Conservation (phyloP, 2,329 filamentous ascomycete genomes). For the Fusarium miscanthi region DNA sequence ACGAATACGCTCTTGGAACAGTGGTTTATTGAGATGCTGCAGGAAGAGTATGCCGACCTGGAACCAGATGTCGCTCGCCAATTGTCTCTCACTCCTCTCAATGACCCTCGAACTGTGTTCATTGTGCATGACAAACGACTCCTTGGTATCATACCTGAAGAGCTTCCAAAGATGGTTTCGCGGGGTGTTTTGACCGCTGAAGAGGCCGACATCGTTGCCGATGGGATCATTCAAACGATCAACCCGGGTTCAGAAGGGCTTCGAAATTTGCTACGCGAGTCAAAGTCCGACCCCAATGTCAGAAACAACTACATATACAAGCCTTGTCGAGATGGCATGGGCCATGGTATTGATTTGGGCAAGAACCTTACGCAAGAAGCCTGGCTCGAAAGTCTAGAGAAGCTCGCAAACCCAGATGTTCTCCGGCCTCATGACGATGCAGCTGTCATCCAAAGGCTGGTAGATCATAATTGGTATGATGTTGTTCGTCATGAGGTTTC, state of each 20-base stretch:
- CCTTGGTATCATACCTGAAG: constrained; percentile 22
- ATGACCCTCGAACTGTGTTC: constrained; percentile 28
- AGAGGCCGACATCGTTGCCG: constrained; percentile 4
- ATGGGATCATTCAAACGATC: constrained; percentile 10
- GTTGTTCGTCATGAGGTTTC: constrained; percentile 26
- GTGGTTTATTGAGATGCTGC: constrained; percentile 26
- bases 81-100: constrained; percentile 12
- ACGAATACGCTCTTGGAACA: neutral
- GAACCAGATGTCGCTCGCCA: constrained; percentile 16
- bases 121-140: constrained; percentile 31
- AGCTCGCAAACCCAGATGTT: constrained; percentile 4
- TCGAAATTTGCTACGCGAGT: neutral
- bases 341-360: constrained; percentile 14
- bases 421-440: constrained; percentile 15
- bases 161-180: constrained; percentile 14
- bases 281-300: neutral
- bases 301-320: constrained; percentile 18
- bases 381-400: constrained; percentile 8
- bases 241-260: constrained; percentile 12
- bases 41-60: constrained; percentile 17
- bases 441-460: constrained; percentile 26
- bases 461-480: constrained; percentile 27
- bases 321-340: constrained; percentile 26
- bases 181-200: constrained; percentile 15
- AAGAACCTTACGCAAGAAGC: constrained; percentile 13